Conservation (phyloP, 2,329 filamentous ascomycete species). For the Beauveria sp. region DNA sequence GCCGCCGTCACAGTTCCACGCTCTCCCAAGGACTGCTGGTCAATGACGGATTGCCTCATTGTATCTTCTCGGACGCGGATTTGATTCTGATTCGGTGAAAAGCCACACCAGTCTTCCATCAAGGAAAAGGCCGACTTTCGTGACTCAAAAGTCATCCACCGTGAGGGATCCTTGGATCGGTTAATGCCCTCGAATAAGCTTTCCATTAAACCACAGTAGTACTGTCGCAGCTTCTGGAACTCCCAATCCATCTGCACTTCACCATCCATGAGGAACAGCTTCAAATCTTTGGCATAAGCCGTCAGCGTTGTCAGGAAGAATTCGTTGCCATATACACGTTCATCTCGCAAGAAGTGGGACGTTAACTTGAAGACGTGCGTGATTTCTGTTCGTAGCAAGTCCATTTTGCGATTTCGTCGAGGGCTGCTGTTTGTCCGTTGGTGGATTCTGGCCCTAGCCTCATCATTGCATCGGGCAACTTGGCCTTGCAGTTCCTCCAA, state of each 20-base stretch:
- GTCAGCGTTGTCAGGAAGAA: slow-evolving; percentile 87
- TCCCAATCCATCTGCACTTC: slow-evolving; percentile 94
- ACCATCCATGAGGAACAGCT: slow-evolving; percentile 88
- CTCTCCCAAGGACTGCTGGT: slow-evolving; percentile 69
- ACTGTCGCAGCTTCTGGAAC: slow-evolving; percentile 82
- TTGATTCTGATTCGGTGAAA: slow-evolving; percentile 81
- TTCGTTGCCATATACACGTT: slow-evolving; percentile 75
- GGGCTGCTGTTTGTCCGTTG: slow-evolving; percentile 79
- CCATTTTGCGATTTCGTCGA: slow-evolving; percentile 73
- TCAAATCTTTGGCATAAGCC: slow-evolving; percentile 83
- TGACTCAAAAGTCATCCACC: slow-evolving; percentile 97
- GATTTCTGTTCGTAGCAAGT: slow-evolving; percentile 84
- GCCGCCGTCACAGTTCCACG: slow-evolving; percentile 74
- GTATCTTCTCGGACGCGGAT: slow-evolving; percentile 76
- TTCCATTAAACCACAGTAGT: slow-evolving; percentile 92
- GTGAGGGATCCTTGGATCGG: slow-evolving; percentile 70
- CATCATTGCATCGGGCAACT: slow-evolving; percentile 78
- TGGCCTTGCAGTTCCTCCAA: slow-evolving; percentile 85
- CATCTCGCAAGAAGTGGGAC: slow-evolving; percentile 74
- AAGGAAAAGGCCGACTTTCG: slow-evolving; percentile 90
- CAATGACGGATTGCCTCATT: slow-evolving; percentile 77
- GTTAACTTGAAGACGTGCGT: slow-evolving; percentile 95
- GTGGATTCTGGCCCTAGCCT: slow-evolving; percentile 80
- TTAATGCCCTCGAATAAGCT: slow-evolving; percentile 89
- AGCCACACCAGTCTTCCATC: slow-evolving; percentile 99